These are phyloP conservation scores for Pythium biforme DNA, from an alignment of 352 stramenopile genomes.

Conservation along the genomic window DNA sequence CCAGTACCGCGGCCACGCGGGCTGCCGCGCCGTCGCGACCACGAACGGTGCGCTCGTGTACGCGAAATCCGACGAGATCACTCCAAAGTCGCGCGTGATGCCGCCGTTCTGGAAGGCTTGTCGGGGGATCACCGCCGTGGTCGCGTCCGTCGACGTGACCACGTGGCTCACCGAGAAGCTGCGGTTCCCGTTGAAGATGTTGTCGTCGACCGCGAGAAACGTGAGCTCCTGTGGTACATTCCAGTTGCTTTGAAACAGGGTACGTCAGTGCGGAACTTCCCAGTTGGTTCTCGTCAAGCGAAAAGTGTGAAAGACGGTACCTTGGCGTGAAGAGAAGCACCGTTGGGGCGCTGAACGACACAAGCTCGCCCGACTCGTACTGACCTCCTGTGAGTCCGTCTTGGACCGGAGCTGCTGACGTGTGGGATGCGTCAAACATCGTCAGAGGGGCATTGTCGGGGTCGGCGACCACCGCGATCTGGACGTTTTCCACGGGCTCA, in stretches of 20 bases:
- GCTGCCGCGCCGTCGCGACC: constrained; percentile 28
- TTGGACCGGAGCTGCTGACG: background rate
- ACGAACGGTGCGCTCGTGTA: constrained; percentile 50
- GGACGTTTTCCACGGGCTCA: constrained; percentile 49
- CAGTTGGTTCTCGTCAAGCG: background rate
- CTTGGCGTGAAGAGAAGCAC: constrained; percentile 45
- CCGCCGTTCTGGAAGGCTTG: constrained; percentile 31
- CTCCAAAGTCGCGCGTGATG: constrained; percentile 26
- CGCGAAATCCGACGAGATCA: constrained; percentile 27
- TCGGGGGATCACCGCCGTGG: constrained; percentile 24
- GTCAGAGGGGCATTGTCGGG: constrained; percentile 27
- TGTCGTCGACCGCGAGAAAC: constrained; percentile 62
- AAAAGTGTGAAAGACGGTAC: no score
- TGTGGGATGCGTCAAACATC: constrained; percentile 41
- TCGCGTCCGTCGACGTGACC: constrained; percentile 30
- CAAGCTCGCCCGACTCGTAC: constrained; percentile 43
- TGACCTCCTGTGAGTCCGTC: constrained; percentile 20
- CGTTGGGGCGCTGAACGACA: constrained; percentile 39
- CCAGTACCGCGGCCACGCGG: constrained; percentile 42
- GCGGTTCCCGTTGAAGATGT: constrained; percentile 53
- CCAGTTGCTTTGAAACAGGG: constrained; percentile 43
- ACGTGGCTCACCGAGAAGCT: constrained; percentile 38
- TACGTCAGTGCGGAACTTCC: background rate
- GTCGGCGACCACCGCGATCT: constrained; percentile 38
- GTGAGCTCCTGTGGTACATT: constrained; percentile 47